These are phyloP conservation scores for Monascus ruber DNA, from an alignment of 2,329 filamentous ascomycete species.

Conservation along the genomic window DNA sequence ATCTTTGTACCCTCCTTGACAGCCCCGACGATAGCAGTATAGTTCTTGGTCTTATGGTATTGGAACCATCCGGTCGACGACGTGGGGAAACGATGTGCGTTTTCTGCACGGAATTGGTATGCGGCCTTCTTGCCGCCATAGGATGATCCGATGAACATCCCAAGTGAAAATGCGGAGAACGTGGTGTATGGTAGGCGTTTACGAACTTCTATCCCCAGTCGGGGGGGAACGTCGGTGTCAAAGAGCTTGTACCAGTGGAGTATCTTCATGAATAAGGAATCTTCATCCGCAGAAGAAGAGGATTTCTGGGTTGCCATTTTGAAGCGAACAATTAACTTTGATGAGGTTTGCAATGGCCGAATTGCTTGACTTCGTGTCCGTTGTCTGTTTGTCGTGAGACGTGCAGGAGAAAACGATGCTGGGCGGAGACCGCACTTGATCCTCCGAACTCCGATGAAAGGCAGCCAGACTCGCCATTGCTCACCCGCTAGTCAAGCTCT, in stretches of 20 bases:
- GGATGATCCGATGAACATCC: constrained; percentile 57
- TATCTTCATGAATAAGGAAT: constrained; percentile 15
- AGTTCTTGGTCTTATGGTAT: constrained; percentile 98
- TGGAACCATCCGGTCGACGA: constrained; percentile 84
- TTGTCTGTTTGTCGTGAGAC: not conserved
- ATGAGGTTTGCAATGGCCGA: not conserved
- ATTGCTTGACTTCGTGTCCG: not conserved
- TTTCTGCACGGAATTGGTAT: constrained; percentile 84
- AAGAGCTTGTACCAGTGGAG: constrained; percentile 28
- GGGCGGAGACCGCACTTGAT: not conserved
- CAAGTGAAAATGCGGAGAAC: constrained; percentile 53
- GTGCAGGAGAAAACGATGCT: too few relatives aligned
- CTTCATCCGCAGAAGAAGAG: constrained; percentile 7
- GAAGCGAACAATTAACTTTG: not conserved
- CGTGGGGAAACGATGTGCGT: constrained; percentile 82
- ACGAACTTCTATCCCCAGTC: constrained; percentile 53
- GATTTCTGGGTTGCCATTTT: constrained; percentile 2
- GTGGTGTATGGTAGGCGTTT: constrained; percentile 56
- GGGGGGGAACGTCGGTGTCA: constrained; percentile 24
- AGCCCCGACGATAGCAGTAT: constrained; percentile 67
- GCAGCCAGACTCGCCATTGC: not conserved
- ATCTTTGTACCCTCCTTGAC: constrained; percentile 68
- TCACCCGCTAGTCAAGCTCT: not conserved
- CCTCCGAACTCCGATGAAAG: not conserved
- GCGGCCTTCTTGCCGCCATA: constrained; percentile 64